These are phyloP conservation scores for Phycomyces blakesleeanus DNA, from an alignment of 192 early-diverging fungal genomes.

Conservation along the genomic window DNA sequence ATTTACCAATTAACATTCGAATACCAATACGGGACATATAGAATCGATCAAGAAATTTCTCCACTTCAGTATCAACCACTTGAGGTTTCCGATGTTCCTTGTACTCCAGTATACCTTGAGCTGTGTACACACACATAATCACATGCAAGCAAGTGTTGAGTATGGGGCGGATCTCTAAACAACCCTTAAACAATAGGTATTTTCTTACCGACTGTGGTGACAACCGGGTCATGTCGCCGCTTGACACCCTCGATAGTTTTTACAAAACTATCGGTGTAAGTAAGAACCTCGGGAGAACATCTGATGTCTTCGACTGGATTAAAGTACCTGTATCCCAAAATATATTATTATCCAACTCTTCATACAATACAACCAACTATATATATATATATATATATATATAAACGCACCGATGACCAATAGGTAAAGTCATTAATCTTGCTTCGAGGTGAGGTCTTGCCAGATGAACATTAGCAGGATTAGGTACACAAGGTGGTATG, in stretches of 20 bases:
- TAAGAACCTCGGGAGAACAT: constrained; percentile 64
- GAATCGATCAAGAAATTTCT: constrained; percentile 91
- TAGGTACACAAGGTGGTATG: constrained; percentile 44
- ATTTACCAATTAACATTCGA: constrained; percentile 87
- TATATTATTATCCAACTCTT: neutral
- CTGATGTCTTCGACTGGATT: constrained; percentile 47
- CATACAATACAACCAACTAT: neutral
- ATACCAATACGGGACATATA: constrained; percentile 98
- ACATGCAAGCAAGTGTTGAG: neutral
- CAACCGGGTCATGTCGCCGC: constrained; percentile 87
- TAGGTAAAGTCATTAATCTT: constrained; percentile 26
- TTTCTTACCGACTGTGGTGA: constrained; percentile 71
- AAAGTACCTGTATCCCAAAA: constrained; percentile 45
- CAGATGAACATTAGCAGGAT: constrained; percentile 33
- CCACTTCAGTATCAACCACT: constrained; percentile 70
- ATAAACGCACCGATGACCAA: constrained; percentile 51
- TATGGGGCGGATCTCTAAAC: neutral
- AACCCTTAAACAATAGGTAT: neutral
- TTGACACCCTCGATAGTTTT: constrained; percentile 90
- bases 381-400: too few relatives aligned
- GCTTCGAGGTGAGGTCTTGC: neutral
- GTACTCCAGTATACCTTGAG: constrained; percentile 91
- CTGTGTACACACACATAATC: constrained; percentile 28
- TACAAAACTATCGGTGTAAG: constrained; percentile 83
- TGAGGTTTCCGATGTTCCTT: constrained; percentile 56